These are phyloP conservation scores for Monilinia fructigena DNA, from an alignment of 2,329 filamentous ascomycete genomes.

Conservation along the genomic window DNA sequence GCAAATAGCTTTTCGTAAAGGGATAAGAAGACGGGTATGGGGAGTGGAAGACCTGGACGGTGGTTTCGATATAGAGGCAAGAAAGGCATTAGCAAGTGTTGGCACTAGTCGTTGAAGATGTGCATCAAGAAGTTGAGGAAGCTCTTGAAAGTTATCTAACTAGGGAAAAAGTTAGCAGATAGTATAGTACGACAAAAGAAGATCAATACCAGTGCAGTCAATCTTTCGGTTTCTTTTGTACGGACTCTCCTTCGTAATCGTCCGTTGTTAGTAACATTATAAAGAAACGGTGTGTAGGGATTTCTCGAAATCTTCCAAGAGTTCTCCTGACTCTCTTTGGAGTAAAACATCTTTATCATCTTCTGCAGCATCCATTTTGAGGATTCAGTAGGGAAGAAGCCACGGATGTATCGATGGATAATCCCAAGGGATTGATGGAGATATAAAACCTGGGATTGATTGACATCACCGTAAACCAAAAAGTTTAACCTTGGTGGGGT, in stretches of 20 bases:
- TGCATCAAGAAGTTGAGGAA: constrained; percentile 88
- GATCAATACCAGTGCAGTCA: constrained; percentile 47
- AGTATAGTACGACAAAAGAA: background rate
- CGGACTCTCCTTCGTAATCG: constrained; percentile 51
- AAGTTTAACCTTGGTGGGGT: constrained; percentile 11
- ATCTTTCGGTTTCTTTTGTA: constrained; percentile 49
- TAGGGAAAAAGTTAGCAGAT: constrained; percentile 25
- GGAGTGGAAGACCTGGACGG: constrained; percentile 38
- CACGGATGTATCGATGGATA: too few species aligned
- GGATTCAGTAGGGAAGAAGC: background rate
- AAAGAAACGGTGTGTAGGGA: constrained; percentile 53
- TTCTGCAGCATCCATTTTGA: constrained; percentile 58
- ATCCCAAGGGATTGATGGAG: too few species aligned
- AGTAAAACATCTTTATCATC: constrained; percentile 61
- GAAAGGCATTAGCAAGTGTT: constrained; percentile 70
- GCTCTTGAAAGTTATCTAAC: constrained; percentile 90
- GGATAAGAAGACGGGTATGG: constrained; percentile 38
- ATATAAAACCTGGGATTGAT: too few species aligned
- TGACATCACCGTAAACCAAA: constrained; percentile 2
- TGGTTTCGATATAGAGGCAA: constrained; percentile 60
- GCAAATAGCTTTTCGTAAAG: constrained; percentile 62
- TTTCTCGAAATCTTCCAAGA: constrained; percentile 57
- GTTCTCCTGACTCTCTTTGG: constrained; percentile 58
- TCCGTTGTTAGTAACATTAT: constrained; percentile 50
- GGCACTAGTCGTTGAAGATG: constrained; percentile 75